Conservation (phyloP, 345 rosid species). For the Melaleuca alternifolia region DNA sequence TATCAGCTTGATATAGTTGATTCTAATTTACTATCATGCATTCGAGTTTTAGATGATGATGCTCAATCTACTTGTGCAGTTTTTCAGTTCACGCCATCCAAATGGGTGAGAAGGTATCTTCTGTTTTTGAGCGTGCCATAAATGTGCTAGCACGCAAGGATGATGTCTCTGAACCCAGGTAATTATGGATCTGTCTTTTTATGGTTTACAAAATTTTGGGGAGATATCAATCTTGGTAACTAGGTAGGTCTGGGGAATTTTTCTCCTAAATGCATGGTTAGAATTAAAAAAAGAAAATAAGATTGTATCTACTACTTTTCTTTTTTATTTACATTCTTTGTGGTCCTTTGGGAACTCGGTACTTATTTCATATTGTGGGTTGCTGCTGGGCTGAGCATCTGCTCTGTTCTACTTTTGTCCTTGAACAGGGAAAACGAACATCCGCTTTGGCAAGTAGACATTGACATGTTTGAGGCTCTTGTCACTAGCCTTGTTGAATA, state of each 20-base stretch:
- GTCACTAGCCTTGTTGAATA: slow-evolving; percentile 81
- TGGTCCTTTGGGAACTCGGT: background rate
- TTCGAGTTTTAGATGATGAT: background rate
- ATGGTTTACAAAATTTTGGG: background rate
- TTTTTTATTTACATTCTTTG: background rate
- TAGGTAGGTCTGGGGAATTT: background rate
- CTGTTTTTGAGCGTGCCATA: slow-evolving; percentile 77
- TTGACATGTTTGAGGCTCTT: slow-evolving; percentile 74
- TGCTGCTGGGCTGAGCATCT: background rate
- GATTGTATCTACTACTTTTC: background rate
- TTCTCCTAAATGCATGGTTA: background rate
- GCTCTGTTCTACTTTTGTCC: background rate
- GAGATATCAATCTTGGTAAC: background rate
- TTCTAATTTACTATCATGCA: background rate
- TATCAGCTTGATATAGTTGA: background rate
- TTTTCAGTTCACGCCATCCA: slow-evolving; percentile 88
- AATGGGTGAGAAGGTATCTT: slow-evolving; percentile 86
- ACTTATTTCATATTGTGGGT: background rate
- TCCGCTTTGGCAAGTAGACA: slow-evolving; percentile 81
- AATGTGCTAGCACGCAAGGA: slow-evolving; percentile 66
- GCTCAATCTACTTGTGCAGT: slow-evolving; percentile 27
- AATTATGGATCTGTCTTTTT: background rate
- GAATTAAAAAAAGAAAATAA: background rate
- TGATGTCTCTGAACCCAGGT: slow-evolving; percentile 53
- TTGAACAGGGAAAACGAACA: slow-evolving; percentile 44